Percentiles rank a stretch among this genome's conserved stretches.
phyloP scores from a whole-genome alignment of 352 stramenopile species.

The Globisporangium alternatum region DNA sequence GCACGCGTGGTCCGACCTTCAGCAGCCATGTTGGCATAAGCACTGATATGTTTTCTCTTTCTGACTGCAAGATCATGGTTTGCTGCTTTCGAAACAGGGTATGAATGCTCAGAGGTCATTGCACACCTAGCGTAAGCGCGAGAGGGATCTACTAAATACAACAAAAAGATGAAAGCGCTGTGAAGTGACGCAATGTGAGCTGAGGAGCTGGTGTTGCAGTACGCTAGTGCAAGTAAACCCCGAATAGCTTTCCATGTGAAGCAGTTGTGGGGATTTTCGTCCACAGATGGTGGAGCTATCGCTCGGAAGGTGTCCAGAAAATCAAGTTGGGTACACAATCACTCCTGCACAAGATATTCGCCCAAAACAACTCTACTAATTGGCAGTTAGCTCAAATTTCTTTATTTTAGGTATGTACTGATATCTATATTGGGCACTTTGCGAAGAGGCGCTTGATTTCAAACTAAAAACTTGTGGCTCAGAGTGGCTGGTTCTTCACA shows the following conservation, averaged over 20 bases:
- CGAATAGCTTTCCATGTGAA: background rate
- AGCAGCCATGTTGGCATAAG: too few species aligned
- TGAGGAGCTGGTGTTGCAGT: too few species aligned
- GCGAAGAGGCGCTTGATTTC: background rate
- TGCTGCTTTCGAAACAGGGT: too few species aligned
- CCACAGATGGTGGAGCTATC: background rate
- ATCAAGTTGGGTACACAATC: slow-evolving; percentile 10
- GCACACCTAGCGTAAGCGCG: too few species aligned
- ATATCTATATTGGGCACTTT: background rate
- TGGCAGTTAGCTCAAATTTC: background rate
- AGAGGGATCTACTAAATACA: too few species aligned
- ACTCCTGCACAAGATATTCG: background rate
- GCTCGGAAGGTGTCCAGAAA: background rate
- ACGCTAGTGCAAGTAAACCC: too few species aligned
- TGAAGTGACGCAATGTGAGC: too few species aligned
- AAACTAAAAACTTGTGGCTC: background rate
- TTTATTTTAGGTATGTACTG: background rate
- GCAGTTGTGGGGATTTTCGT: background rate
- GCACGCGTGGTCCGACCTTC: too few species aligned
- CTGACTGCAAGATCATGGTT: too few species aligned
- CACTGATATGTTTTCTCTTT: too few species aligned
- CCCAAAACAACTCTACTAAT: background rate
- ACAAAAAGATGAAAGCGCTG: too few species aligned
- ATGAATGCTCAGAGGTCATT: background rate
- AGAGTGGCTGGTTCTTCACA: background rate